Evolutionary conservation across 192 early-diverging fungal species (phyloP).

Genomic region (Backusella tuberculispora): DNA sequence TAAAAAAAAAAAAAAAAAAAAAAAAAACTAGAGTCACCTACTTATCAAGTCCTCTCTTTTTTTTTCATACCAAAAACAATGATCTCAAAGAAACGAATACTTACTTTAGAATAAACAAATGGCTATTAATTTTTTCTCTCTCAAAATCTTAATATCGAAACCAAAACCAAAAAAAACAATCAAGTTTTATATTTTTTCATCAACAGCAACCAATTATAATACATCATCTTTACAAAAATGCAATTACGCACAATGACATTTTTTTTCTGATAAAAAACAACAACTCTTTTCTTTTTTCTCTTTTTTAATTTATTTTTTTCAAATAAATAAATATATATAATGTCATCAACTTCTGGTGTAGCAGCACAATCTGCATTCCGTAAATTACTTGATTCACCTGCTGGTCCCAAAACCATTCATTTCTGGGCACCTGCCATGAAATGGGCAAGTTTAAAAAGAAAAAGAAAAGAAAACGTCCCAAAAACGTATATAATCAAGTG

Average conservation of each 20-base stretch:
- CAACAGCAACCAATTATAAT: not conserved
- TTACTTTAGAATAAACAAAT: too few relatives aligned
- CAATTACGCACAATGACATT: not conserved
- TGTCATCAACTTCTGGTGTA: constrained; percentile 41
- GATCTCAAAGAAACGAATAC: too few relatives aligned
- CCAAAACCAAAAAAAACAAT: not conserved
- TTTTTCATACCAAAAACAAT: too few relatives aligned
- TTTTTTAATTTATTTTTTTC: constrained; percentile 4
- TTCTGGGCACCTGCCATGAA: constrained; percentile 96
- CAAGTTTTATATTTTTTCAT: not conserved
- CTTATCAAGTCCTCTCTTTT: too few relatives aligned
- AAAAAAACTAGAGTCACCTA: too few relatives aligned
- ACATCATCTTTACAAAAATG: not conserved
- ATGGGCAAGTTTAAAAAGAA: constrained; percentile 61
- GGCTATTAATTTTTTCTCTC: too few relatives aligned
- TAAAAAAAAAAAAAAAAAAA: too few relatives aligned
- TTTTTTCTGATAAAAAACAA: not conserved
- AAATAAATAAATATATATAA: too few relatives aligned
- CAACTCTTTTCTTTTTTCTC: not conserved
- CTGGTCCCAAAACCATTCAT: constrained; percentile 91
- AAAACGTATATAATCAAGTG: not conserved
- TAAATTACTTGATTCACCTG: constrained; percentile 71
- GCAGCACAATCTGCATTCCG: constrained; percentile 58
- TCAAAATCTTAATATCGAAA: too few relatives aligned
- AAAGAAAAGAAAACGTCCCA: not conserved